Evolutionary conservation across 768 basidiomycete genomes (phyloP), one percentile per base, ranked within the genome.

Genomic region (Lactarius evosmus): DNA sequence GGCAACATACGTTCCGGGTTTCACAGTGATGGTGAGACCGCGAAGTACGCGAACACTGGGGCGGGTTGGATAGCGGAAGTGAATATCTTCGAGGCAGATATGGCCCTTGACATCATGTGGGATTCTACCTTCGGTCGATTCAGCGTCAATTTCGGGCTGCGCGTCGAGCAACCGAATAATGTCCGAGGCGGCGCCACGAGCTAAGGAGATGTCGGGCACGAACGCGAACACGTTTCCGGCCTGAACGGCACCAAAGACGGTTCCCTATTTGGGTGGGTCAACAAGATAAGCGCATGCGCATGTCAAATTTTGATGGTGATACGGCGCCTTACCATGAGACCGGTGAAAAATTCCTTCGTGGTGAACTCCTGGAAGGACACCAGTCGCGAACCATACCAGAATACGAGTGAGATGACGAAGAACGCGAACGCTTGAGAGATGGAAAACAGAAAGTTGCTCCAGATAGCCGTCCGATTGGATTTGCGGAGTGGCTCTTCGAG

Each of bases 21-120:
- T 79, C 19, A 89, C 82, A 50, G 82, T 79, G 50, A 91, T 69
- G 6, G 81, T 84, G 19, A 96, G 78, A 52, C 84, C 87, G 44
- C 89, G 86, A 64, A 96, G 76, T 19, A 96, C 91, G 53, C 88
- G 87, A 14, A 91, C 85, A 68, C 83, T 83, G 55, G 89, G 89
- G 38, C 94, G 79, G 7, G 89, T 91, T 0, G 94, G 94, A 74
- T 95, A 95, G 17, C 89, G 84, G 81, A 96, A 95, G 70, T 86
- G 83, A 29, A 95, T 79, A 62, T 88, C 80, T 71, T 93, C 85
- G 62, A 95, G 81, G 11, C 79, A 80, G 58, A 95, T 83, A 61
- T 85, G 84, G 12, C 89, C 89, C 25, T 74, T 72, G 40, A 79
- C 77, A 3, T 73, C 72, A 6, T 73, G 70, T 32, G 81, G 77